Base-by-base conservation (phyloP, 2,329 filamentous ascomycete genomes). In the Knufia petricola region DNA sequence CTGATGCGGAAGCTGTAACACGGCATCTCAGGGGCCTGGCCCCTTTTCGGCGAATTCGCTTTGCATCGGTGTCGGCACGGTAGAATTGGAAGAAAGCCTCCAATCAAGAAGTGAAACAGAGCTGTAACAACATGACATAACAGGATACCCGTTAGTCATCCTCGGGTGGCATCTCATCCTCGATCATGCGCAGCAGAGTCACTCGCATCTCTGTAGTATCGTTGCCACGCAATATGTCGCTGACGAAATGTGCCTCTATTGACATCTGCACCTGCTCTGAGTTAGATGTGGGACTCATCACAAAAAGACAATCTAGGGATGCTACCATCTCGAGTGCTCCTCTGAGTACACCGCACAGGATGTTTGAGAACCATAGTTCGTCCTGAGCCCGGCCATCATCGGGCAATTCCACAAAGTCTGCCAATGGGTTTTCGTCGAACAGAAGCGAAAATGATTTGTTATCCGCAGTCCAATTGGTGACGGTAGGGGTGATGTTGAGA, bases 181-280 rank as follows among this genome's bases (percentile, higher is more conserved):
- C 92, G 59, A 98, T 94, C 64, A 94, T 95, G 59, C 90, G 79
- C 60, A 96, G 79, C 60, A 98, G 70, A 23, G 87, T 87, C 61
- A 98, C 84, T 61, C 90, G 78, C 86, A 98, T 95, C 73, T 98
- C 92, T 1, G 92, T 98, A 15, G 86, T 90, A 64, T 98, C 92
- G 61, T 95, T 90, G 2, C 92, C 92, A 49, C 88, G 81, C 52
- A 98, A 73, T 26, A 95, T 78, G 65, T 98, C 92, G 65, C 87
- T 95, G 61, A 94, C 85, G 64, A 96, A 98, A 63, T 94, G 89
- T 40, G 87, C 87, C 64, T 98, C 90, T 3, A 96, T 88, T 67
- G 96, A 92, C 87, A 96, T 95, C 76, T 96, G 90, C 19, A 84
- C 79, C 80, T 82, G 58, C 48, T 23, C 51, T 51, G 48, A n/a